Evolutionary conservation across 1,284 basidiomycete genomes (phyloP).

Genomic region (Moesziomyces antarcticus): DNA sequence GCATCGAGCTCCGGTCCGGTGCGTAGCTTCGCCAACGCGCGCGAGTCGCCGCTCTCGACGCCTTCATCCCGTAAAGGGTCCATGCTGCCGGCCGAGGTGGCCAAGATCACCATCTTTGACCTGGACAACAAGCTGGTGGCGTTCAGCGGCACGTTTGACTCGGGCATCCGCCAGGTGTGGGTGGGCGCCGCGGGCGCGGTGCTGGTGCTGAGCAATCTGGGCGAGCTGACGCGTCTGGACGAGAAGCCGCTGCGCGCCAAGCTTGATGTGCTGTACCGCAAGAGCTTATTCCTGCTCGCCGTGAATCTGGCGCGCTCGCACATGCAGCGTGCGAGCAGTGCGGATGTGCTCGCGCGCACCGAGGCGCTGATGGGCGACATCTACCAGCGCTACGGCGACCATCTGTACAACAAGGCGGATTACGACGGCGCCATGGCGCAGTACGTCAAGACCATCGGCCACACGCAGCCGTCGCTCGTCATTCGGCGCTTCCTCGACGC

Average conservation of each 20-base stretch:
- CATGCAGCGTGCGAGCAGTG: slow-evolving; percentile 37
- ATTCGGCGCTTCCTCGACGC: slow-evolving; percentile 97
- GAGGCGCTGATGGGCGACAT: slow-evolving; percentile 63
- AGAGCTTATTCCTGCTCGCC: slow-evolving; percentile 60
- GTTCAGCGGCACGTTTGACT: slow-evolving; percentile 70
- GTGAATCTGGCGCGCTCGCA: slow-evolving; percentile 57
- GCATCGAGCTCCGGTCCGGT: slow-evolving; percentile 76
- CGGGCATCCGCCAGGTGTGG: slow-evolving; percentile 50
- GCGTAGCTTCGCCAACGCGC: slow-evolving; percentile 74
- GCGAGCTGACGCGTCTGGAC: slow-evolving; percentile 45
- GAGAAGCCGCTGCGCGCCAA: slow-evolving; percentile 60
- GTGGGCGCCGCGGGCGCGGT: slow-evolving; percentile 43
- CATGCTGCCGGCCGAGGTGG: slow-evolving; percentile 58
- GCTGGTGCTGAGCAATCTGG: slow-evolving; percentile 51
- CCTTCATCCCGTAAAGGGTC: slow-evolving; percentile 17
- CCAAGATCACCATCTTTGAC: slow-evolving; percentile 89
- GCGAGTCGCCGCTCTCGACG: slow-evolving; percentile 35
- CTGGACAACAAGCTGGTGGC: slow-evolving; percentile 91
- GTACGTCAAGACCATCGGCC: slow-evolving; percentile 88
- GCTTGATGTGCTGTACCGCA: slow-evolving; percentile 61
- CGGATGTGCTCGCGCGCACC: slow-evolving; percentile 34
- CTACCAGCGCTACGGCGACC: slow-evolving; percentile 82
- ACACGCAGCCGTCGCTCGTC: slow-evolving; percentile 91
- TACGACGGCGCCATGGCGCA: slow-evolving; percentile 93
- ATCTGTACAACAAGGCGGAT: slow-evolving; percentile 88